Percentiles rank a stretch among this genome's conserved stretches.
Conservation (phyloP, 768 basidiomycete species). For the Phlebiopsis flavidoalba region DNA sequence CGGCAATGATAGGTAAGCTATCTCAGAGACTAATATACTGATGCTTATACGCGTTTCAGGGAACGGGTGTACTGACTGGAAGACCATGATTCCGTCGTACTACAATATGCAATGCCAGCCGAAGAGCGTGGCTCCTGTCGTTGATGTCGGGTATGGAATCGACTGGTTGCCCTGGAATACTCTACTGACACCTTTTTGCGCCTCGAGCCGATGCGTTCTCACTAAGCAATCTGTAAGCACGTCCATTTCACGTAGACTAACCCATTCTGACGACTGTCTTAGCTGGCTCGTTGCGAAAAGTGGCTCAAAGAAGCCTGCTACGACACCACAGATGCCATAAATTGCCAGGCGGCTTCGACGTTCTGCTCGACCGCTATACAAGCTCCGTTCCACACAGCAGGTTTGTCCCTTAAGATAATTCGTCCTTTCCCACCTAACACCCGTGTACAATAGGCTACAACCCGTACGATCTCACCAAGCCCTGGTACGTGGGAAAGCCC, state of each 20-base stretch:
- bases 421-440: neutral
- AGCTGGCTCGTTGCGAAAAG: conserved; percentile 39
- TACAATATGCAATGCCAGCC: conserved; percentile 49
- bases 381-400: neutral
- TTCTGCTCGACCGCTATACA: conserved; percentile 30
- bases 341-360: conserved; percentile 32
- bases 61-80: conserved; percentile 36
- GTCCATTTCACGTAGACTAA: conserved; percentile 22
- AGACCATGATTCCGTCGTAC: conserved; percentile 32
- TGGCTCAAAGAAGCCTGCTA: conserved; percentile 33
- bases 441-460: conserved; percentile 34
- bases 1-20: conserved; percentile 39
- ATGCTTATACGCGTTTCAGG: conserved; percentile 20
- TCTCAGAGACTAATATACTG: neutral
- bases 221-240: conserved; percentile 33
- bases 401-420: neutral
- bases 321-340: conserved; percentile 35
- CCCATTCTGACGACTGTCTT: conserved; percentile 23
- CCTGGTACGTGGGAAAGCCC: conserved; percentile 29
- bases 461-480: conserved; percentile 65
- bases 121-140: conserved; percentile 43
- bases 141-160: conserved; percentile 34
- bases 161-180: neutral
- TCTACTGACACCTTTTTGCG: conserved; percentile 6
- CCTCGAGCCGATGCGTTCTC: conserved; percentile 29